Percentiles rank a stretch among this genome's conserved stretches.
Evolutionary conservation across 2,329 filamentous ascomycete genomes (phyloP).

Genomic region (Malbranchea zuffiana): DNA sequence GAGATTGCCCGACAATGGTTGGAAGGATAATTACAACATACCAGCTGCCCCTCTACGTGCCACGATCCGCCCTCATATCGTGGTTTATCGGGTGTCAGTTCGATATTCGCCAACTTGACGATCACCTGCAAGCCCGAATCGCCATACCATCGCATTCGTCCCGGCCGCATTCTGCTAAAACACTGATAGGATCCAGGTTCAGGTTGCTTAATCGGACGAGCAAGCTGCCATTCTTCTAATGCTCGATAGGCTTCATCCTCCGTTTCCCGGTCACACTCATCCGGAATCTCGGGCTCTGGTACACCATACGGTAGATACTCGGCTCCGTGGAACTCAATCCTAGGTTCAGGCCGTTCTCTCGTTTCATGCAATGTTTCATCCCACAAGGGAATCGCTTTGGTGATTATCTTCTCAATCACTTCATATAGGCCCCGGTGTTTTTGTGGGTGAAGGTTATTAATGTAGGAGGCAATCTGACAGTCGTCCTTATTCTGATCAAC

Average conservation of each 20-base stretch:
- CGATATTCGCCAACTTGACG: conserved; percentile 51
- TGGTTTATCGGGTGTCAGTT: conserved; percentile 48
- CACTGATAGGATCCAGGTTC: too few relatives aligned
- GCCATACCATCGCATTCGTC: too few relatives aligned
- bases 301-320: too few relatives aligned
- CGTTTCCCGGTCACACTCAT: too few relatives aligned
- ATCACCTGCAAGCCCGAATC: conserved; percentile 47
- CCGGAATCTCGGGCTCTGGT: too few relatives aligned
- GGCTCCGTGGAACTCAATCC: too few relatives aligned
- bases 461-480: conserved; percentile 30
- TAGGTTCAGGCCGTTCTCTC: too few relatives aligned
- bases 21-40: conserved; percentile 13
- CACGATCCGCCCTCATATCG: conserved; percentile 36
- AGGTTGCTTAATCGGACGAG: too few relatives aligned
- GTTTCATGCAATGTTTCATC: too few relatives aligned
- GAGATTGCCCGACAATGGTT: background rate
- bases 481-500: conserved; percentile 7
- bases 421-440: conserved; percentile 26
- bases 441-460: conserved; percentile 36
- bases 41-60: conserved; percentile 41
- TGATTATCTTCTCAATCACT: conserved; percentile 29
- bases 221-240: too few relatives aligned
- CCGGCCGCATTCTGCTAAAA: too few relatives aligned
- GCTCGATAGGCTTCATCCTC: too few relatives aligned
- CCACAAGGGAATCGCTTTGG: conserved; percentile 38